These are phyloP conservation scores for Stagonosporopsis cucurbitacearum DNA, from an alignment of 2,329 filamentous ascomycete genomes.

Conservation along the genomic window DNA sequence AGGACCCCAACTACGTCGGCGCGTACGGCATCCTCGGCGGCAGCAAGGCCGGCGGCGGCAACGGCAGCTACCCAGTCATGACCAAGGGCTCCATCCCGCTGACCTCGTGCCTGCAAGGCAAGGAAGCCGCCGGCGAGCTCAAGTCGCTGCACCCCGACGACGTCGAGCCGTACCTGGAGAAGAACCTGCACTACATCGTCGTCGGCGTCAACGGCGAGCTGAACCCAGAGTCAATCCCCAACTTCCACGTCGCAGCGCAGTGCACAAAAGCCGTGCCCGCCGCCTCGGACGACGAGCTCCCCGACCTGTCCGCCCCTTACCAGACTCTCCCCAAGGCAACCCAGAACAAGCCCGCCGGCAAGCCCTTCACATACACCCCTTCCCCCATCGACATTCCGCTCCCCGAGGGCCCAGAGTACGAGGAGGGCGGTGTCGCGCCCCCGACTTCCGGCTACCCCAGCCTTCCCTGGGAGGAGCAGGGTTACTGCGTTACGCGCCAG, in stretches of 20 bases:
- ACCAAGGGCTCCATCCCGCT: constrained; percentile 44
- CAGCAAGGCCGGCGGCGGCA: constrained; percentile 32
- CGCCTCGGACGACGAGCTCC: constrained; percentile 32
- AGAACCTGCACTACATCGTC: constrained; percentile 47
- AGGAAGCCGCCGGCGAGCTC: constrained; percentile 39
- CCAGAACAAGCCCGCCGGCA: constrained; percentile 37
- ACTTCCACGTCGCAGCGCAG: constrained; percentile 44
- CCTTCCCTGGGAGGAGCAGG: constrained; percentile 35
- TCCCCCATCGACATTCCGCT: constrained; percentile 27
- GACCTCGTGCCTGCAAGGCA: constrained; percentile 45
- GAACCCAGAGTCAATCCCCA: constrained; percentile 35
- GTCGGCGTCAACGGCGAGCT: constrained; percentile 42
- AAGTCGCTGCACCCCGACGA: constrained; percentile 41
- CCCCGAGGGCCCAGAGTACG: constrained; percentile 22
- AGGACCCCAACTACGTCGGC: constrained; percentile 43
- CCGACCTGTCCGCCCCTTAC: constrained; percentile 38
- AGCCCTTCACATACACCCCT: constrained; percentile 39
- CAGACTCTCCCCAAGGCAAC: constrained; percentile 35
- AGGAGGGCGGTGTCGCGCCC: constrained; percentile 15
- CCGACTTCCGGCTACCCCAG: constrained; percentile 25
- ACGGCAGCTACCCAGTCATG: constrained; percentile 35
- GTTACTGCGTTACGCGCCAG: constrained; percentile 41
- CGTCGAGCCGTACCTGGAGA: constrained; percentile 43
- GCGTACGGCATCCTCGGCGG: constrained; percentile 43
- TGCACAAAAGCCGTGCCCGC: constrained; percentile 41